A percentile compares a stretch with the other conserved stretches of the same genome.
Conservation (phyloP, 306 rosid genomes). For the Quercus bicolor region DNA sequence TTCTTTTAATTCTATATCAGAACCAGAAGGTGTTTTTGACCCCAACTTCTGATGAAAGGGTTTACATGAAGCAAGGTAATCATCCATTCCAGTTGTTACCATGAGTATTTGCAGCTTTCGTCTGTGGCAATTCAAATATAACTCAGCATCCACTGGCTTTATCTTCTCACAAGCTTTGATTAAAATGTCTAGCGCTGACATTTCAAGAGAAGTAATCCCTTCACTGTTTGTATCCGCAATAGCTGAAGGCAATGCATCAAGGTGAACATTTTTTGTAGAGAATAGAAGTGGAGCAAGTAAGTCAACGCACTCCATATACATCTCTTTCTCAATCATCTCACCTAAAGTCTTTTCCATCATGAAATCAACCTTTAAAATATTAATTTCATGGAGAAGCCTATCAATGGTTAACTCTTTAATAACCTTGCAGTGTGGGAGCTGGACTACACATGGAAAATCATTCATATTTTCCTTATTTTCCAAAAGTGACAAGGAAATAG, state of each 20-base stretch:
- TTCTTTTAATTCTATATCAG: conserved; percentile 59
- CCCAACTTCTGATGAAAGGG: conserved; percentile 41
- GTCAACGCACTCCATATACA: conserved; percentile 60
- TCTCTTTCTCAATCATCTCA: conserved; percentile 74
- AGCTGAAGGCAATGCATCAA: conserved; percentile 56
- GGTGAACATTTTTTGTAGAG: conserved; percentile 58
- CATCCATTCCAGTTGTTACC: conserved; percentile 67
- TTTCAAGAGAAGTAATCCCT: conserved; percentile 57
- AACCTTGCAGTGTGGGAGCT: conserved; percentile 69
- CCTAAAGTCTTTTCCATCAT: conserved; percentile 76
- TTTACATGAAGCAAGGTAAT: conserved; percentile 49
- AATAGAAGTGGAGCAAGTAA: conserved; percentile 86
- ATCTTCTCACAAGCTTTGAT: conserved; percentile 81
- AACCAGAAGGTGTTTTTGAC: conserved; percentile 35
- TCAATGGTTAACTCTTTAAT: conserved; percentile 67
- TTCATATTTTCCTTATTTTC: conserved; percentile 34
- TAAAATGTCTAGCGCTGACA: conserved; percentile 80
- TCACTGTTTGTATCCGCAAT: conserved; percentile 51
- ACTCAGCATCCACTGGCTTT: conserved; percentile 62
- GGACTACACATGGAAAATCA: conserved; percentile 41
- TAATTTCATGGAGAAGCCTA: conserved; percentile 76
- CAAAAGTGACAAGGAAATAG: conserved; percentile 68
- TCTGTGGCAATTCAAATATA: conserved; percentile 70
- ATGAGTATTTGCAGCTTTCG: conserved; percentile 84
- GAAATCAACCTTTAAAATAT: conserved; percentile 72